A percentile compares a stretch with the other conserved stretches of the same genome.
phyloP scores from a whole-genome alignment of 345 rosid species.

The Abelmoschus esculentus region DNA sequence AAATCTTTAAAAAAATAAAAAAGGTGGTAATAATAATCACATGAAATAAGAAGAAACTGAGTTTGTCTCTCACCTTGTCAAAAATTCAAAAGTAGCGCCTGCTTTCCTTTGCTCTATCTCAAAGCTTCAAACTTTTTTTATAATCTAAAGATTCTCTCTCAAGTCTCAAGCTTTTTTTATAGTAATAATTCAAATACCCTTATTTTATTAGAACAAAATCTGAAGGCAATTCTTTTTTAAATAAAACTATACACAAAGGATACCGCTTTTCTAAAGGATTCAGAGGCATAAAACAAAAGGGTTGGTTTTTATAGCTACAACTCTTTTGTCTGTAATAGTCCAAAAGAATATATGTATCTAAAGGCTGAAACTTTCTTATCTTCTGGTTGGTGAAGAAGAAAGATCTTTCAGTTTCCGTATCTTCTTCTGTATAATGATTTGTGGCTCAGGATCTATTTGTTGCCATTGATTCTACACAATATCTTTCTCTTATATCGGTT shows the following conservation, averaged over 20 bases:
- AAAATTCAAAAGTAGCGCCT: conserved; percentile 21
- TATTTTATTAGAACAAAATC: neutral
- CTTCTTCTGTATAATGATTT: conserved; percentile 19
- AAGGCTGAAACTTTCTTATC: conserved; percentile 15
- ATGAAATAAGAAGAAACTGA: neutral
- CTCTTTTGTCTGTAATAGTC: conserved; percentile 11
- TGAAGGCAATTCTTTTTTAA: neutral
- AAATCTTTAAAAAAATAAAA: neutral
- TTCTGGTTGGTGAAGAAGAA: conserved; percentile 21
- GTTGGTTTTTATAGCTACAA: conserved; percentile 10
- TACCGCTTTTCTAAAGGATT: neutral
- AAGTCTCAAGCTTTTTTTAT: conserved; percentile 1
- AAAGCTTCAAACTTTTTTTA: neutral
- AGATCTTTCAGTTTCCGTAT: conserved; percentile 26
- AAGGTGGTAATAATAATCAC: neutral
- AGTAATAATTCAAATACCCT: too few relatives aligned
- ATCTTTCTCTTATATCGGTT: conserved; percentile 7
- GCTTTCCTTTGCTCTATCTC: neutral
- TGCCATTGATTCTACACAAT: conserved; percentile 23
- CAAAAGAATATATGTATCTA: conserved; percentile 9
- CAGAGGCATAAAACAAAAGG: conserved; percentile 7
- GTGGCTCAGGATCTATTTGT: conserved; percentile 19
- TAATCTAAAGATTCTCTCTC: neutral
- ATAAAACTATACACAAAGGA: neutral
- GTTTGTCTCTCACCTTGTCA: conserved; percentile 16